Conservation (phyloP, 108 stramenopile genomes). For the Asterionellopsis glacialis region DNA sequence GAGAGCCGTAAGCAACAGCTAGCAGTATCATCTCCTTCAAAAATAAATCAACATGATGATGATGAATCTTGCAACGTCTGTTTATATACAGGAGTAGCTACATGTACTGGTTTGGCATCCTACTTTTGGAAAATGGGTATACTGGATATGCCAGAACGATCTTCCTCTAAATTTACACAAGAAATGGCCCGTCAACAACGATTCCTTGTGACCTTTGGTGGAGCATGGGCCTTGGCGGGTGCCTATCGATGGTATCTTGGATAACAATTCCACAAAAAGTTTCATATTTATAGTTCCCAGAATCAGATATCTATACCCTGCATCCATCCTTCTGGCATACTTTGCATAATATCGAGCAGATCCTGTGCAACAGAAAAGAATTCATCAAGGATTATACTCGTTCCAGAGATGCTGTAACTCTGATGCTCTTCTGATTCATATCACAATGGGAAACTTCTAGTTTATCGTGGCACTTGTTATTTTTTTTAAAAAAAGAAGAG, state of each 20-base stretch:
- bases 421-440: no score
- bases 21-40: neutral
- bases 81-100: constrained; percentile 61
- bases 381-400: no score
- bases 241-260: constrained; percentile 64
- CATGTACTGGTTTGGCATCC: constrained; percentile 57
- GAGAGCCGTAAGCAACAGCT: neutral
- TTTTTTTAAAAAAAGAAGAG: no score
- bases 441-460: no score
- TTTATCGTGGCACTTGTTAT: no score
- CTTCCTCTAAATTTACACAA: constrained; percentile 3
- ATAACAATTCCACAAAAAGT: neutral
- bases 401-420: no score
- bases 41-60: neutral
- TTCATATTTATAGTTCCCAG: no score
- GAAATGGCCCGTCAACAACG: constrained; percentile 11
- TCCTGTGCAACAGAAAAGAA: no score
- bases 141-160: constrained; percentile 25
- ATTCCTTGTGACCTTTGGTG: constrained; percentile 36
- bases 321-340: no score
- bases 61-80: constrained; percentile 53
- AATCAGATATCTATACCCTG: no score
- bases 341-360: no score
- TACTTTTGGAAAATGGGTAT: constrained; percentile 59
- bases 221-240: constrained; percentile 44